phyloP scores from a whole-genome alignment of 345 rosid genomes.

The Eutrema japonicum region DNA sequence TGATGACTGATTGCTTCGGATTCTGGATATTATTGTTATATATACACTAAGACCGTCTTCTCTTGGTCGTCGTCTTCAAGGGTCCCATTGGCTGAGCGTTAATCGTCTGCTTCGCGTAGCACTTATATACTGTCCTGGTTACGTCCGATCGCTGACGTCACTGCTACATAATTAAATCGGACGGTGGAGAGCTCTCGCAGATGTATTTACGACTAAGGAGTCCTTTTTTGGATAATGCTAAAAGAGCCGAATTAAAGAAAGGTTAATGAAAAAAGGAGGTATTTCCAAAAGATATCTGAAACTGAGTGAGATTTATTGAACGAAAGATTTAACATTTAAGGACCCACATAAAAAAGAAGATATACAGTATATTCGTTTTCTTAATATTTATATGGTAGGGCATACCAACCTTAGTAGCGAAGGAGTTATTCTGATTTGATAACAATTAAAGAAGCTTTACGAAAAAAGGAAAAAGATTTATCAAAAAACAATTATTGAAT shows the following conservation, averaged over 20 bases:
- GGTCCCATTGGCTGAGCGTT: constrained; percentile 19
- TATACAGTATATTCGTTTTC: constrained; percentile 6
- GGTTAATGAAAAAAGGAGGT: no score
- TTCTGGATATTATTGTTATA: background rate
- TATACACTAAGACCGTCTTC: constrained; percentile 18
- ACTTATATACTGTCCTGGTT: background rate
- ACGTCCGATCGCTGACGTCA: constrained; percentile 21
- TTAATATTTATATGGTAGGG: background rate
- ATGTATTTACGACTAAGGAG: background rate
- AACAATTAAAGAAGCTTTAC: no score
- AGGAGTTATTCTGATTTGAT: no score
- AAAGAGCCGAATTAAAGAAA: background rate
- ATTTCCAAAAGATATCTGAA: background rate
- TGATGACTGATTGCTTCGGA: constrained; percentile 12
- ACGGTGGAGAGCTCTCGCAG: constrained; percentile 12
- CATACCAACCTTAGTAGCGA: background rate
- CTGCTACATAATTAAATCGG: constrained; percentile 3
- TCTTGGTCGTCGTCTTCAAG: constrained; percentile 15
- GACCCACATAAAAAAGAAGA: background rate
- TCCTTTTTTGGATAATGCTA: background rate
- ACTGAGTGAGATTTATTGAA: background rate
- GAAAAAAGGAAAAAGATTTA: no score
- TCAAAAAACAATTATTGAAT: no score
- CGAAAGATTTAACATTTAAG: background rate
- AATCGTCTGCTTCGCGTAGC: constrained; percentile 29